A percentile compares a stretch with the other conserved stretches of the same genome.
Conservation (phyloP, 2,329 filamentous ascomycete species). For the Fusarium musae region DNA sequence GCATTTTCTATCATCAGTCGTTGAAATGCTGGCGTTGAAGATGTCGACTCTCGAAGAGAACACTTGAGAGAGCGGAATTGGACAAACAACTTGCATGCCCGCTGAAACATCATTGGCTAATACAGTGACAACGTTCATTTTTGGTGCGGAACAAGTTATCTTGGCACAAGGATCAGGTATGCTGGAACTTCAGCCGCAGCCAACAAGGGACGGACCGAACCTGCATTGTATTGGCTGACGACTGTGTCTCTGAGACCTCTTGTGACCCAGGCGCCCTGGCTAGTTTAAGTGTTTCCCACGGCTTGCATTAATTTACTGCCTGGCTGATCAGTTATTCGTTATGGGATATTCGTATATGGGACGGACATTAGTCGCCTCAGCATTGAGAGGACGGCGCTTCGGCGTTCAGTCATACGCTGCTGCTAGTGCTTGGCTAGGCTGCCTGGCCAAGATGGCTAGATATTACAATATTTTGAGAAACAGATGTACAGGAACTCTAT, state of each 20-base stretch:
- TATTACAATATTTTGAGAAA: not conserved
- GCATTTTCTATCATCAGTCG: not conserved
- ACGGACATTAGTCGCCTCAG: not conserved
- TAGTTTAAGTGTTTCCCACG: not conserved
- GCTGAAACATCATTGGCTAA: not conserved
- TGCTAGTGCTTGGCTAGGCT: not conserved
- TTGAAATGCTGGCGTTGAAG: not conserved
- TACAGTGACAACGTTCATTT: not conserved
- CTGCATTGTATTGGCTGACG: slow-evolving; percentile 9
- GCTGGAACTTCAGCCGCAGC: slow-evolving; percentile 21
- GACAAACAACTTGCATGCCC: not conserved
- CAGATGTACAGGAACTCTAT: not conserved
- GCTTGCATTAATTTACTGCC: not conserved
- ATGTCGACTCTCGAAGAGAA: not conserved
- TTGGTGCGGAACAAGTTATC: not conserved
- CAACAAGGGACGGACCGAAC: slow-evolving; percentile 35
- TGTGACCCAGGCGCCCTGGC: slow-evolving; percentile 3
- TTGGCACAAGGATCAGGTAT: slow-evolving; percentile 1
- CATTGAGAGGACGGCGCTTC: not conserved
- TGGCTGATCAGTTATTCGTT: not conserved
- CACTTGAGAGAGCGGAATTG: not conserved
- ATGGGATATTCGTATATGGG: slow-evolving; percentile 10
- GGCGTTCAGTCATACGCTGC: not conserved
- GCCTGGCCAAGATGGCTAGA: not conserved
- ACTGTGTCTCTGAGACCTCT: not conserved